Evolutionary conservation across 768 basidiomycete genomes (phyloP).

Genomic region (Suillus plorans): DNA sequence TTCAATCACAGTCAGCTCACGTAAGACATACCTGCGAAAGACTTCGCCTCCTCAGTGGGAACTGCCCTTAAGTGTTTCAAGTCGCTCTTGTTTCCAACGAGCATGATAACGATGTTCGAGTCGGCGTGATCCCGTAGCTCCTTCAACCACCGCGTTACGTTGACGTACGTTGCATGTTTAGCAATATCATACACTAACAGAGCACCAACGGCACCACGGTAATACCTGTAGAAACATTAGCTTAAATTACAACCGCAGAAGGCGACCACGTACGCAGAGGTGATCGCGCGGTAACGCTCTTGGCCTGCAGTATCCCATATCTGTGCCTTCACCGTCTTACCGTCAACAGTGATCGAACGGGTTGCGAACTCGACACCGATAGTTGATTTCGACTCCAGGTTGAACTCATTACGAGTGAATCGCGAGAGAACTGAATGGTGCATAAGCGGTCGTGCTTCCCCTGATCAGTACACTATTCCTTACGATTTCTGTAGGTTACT

Average conservation of each 20-base stretch:
- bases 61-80: constrained; percentile 96
- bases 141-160: constrained; percentile 95
- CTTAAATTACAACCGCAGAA: background rate
- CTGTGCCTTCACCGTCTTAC: constrained; percentile 96
- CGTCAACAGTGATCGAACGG: constrained; percentile 91
- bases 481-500: constrained; percentile 33
- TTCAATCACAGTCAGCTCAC: background rate
- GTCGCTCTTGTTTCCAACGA: constrained; percentile 98
- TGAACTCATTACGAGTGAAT: constrained; percentile 99
- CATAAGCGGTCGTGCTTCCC: constrained; percentile 5
- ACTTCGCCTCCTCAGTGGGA: constrained; percentile 95
- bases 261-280: constrained; percentile 73
- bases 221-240: constrained; percentile 61
- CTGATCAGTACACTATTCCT: constrained; percentile 8
- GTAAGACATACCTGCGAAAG: constrained; percentile 71
- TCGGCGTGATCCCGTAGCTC: constrained; percentile 95
- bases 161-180: constrained; percentile 92
- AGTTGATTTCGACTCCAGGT: constrained; percentile 97
- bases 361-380: constrained; percentile 99
- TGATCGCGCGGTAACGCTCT: constrained; percentile 97
- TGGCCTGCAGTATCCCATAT: constrained; percentile 99
- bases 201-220: constrained; percentile 94
- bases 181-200: constrained; percentile 93
- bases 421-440: constrained; percentile 85
- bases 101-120: constrained; percentile 92